Percentiles rank a stretch among this genome's conserved stretches.
Evolutionary conservation across 768 basidiomycete species (phyloP).

Genomic region (Gyrodon lividus): DNA sequence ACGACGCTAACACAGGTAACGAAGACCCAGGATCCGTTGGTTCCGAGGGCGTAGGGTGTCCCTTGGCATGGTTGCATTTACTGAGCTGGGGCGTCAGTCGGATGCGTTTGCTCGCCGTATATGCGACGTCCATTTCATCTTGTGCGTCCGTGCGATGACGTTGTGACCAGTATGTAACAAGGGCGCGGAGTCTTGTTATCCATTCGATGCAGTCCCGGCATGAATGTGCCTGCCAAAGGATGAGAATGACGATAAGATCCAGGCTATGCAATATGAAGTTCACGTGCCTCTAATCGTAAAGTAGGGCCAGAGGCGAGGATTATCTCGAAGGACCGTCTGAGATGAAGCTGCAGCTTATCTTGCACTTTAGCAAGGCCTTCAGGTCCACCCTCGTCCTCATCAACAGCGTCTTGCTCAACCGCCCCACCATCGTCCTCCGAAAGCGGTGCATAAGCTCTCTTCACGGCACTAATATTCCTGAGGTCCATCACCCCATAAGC

Average conservation of each 20-base stretch:
- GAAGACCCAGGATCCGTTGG: conserved; percentile 50
- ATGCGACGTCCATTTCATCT: conserved; percentile 78
- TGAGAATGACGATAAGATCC: conserved; percentile 1
- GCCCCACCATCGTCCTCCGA: conserved; percentile 29
- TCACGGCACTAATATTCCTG: conserved; percentile 61
- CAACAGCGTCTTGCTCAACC: conserved; percentile 34
- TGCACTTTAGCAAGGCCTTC: conserved; percentile 41
- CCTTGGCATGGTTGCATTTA: conserved; percentile 31
- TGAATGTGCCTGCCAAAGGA: conserved; percentile 54
- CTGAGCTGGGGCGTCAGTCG: conserved; percentile 56
- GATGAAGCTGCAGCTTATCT: conserved; percentile 48
- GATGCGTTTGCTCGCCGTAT: conserved; percentile 47
- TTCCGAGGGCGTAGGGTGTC: conserved; percentile 47
- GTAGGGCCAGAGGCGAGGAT: conserved; percentile 65
- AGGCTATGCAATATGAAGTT: neutral
- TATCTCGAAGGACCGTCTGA: conserved; percentile 77
- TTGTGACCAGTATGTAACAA: conserved; percentile 77
- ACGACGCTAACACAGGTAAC: conserved; percentile 53
- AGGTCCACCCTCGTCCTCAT: conserved; percentile 69
- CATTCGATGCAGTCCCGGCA: conserved; percentile 74
- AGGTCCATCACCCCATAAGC: conserved; percentile 75
- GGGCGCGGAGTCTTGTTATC: conserved; percentile 71
- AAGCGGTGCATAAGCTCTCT: conserved; percentile 45
- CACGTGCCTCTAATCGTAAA: conserved; percentile 74
- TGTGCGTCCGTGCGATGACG: conserved; percentile 73